phyloP scores from a whole-genome alignment of 2,329 filamentous ascomycete species.

The Fusarium sp. region DNA sequence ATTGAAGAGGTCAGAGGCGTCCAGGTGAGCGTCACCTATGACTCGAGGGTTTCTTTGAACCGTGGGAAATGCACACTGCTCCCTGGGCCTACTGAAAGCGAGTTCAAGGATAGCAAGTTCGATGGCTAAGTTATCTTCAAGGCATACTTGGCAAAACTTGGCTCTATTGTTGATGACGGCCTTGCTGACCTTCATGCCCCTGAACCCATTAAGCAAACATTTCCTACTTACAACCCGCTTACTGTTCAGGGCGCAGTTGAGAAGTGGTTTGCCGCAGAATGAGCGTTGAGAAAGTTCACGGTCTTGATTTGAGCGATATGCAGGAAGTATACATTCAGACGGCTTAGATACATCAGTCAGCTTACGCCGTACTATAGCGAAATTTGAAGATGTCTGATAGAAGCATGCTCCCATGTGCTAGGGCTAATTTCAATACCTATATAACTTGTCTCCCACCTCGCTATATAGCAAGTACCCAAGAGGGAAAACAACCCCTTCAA shows the following conservation, averaged over 20 bases:
- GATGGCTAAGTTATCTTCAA: background rate
- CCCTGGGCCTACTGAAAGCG: background rate
- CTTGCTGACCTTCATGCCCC: background rate
- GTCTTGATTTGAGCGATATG: background rate
- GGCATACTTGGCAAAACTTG: background rate
- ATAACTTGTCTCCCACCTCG: background rate
- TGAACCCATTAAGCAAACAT: background rate
- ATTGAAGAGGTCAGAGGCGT: background rate
- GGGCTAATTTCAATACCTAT: background rate
- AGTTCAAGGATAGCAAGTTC: background rate
- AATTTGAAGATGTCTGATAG: background rate
- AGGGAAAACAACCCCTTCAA: background rate
- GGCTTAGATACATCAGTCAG: too few relatives aligned
- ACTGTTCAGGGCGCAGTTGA: background rate
- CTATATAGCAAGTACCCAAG: background rate
- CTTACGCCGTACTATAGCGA: too few relatives aligned
- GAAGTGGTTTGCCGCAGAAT: background rate
- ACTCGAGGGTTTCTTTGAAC: background rate
- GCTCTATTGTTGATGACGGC: background rate
- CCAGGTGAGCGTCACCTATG: background rate
- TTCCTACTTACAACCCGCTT: background rate
- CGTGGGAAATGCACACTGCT: background rate
- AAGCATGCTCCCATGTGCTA: accelerated
- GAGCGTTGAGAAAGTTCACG: background rate
- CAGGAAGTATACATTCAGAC: background rate